These are phyloP conservation scores for Berkeleyomyces rouxiae DNA, from an alignment of 2,329 filamentous ascomycete genomes.

Conservation along the genomic window DNA sequence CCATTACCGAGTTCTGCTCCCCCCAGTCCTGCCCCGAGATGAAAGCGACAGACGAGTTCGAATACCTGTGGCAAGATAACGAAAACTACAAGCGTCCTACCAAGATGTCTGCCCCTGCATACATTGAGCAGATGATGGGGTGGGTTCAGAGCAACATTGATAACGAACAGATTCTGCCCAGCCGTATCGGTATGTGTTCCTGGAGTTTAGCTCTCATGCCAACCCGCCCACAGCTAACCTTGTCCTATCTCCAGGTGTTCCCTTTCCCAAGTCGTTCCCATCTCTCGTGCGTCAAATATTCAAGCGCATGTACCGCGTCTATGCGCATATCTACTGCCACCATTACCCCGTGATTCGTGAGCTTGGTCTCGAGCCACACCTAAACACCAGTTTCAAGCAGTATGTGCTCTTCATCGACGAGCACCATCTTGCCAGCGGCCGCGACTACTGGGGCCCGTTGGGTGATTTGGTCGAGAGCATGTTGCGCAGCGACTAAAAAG, in stretches of 20 bases:
- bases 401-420: constrained; percentile 98
- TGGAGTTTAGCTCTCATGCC: neutral
- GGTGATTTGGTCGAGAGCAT: constrained; percentile 96
- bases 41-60: constrained; percentile 99
- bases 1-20: constrained; percentile 98
- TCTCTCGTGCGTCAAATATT: constrained; percentile 85
- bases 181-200: constrained; percentile 52
- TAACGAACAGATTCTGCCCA: constrained; percentile 90
- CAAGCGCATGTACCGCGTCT: constrained; percentile 96
- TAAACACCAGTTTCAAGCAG: constrained; percentile 99
- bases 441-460: constrained; percentile 93
- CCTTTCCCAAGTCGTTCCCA: constrained; percentile 87
- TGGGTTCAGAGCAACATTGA: constrained; percentile 95
- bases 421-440: constrained; percentile 77
- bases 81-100: constrained; percentile 90
- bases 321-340: constrained; percentile 98
- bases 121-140: constrained; percentile 93
- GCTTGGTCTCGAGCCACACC: constrained; percentile 84
- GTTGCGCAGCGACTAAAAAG: constrained; percentile 64
- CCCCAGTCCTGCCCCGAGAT: constrained; percentile 95
- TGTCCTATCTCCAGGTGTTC: constrained; percentile 44
- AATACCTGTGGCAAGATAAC: constrained; percentile 96
- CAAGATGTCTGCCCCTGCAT: constrained; percentile 93
- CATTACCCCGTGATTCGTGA: constrained; percentile 96
- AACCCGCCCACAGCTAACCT: constrained; percentile 11